Evolutionary conservation across 805 yeast species (phyloP).

Genomic region (Pichia eremophila): DNA sequence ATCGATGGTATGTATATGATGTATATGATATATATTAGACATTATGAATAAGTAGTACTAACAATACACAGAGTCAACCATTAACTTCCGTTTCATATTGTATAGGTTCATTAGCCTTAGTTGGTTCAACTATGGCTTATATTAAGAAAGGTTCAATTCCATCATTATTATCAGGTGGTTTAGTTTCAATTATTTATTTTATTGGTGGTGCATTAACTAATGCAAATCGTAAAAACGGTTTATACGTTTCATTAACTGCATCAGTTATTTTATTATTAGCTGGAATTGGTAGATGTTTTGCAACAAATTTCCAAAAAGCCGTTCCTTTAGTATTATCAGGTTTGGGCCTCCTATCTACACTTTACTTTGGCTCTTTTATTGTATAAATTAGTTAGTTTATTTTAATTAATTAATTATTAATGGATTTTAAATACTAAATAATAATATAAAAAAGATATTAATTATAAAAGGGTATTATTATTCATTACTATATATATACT

Average conservation of each 20-base stretch:
- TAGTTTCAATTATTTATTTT: constrained; percentile 53
- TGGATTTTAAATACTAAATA: too few relatives aligned
- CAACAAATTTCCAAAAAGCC: constrained; percentile 52
- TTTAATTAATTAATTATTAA: too few relatives aligned
- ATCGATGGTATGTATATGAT: not conserved
- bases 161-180: constrained; percentile 68
- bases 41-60: not conserved
- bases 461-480: too few relatives aligned
- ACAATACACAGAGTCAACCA: not conserved
- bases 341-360: constrained; percentile 54
- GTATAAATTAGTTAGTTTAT: not conserved
- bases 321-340: constrained; percentile 59
- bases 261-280: constrained; percentile 59
- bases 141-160: constrained; percentile 63
- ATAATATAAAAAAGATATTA: too few relatives aligned
- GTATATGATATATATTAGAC: not conserved
- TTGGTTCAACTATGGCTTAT: constrained; percentile 27
- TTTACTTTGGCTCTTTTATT: constrained; percentile 47
- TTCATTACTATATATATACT: too few relatives aligned
- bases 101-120: constrained; percentile 17
- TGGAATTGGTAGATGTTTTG: constrained; percentile 54
- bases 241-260: constrained; percentile 70
- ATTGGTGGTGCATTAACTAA: constrained; percentile 65
- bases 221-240: constrained; percentile 68
- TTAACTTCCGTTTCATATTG: constrained; percentile 4